Base-by-base conservation (phyloP, 495 filamentous ascomycete genomes). In the Barbatosphaeria neglecta region DNA sequence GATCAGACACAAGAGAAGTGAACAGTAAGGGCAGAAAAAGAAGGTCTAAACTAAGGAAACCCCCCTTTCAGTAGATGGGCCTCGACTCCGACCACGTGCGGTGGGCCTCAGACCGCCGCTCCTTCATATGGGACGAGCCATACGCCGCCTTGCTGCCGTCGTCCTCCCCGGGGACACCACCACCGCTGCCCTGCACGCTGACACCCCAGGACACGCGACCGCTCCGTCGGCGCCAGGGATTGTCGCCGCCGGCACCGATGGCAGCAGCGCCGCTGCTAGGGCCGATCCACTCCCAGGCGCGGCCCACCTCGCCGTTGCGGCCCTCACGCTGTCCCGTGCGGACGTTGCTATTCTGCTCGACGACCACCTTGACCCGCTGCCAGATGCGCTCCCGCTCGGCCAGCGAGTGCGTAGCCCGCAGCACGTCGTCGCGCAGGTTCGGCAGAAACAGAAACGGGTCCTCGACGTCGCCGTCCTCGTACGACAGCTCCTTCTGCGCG, bases 221-320 rank as follows among this genome's bases (percentile, higher is more conserved):
- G 51, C 75, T 74, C 59, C 74, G 73, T 46, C 74, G 59, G 22
- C 70, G 61, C 38, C 67, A 60, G 13, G 39, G 9, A n/a, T 70
- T 68, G 28, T 63, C 62, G 10, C 59, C 62, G 17, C 72, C 74
- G 19, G 68, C 62, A 20, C 65, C 60, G 39, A 69, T 65, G 2
- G 48, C n/a, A n/a, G n/a, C n/a, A n/a, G n/a, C 54, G 23, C 56
- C 38, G n/a, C 73, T 68, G 23, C 50, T 66, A 8, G 79, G 73
- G 0, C 92, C 92, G 59, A 95, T 90, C 92, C 92, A 99, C 60
- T 95, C 90, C 92, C 92, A 99, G 16, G 85, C 82, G 41, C 87
- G 75, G 13, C 84, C 81, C 43, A 96, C 78, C 59, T 99, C 92
- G 16, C 92, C 92, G 51, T 76, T 84, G 41, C 80, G 73, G 37